phyloP scores from a whole-genome alignment of 78 protist genomes.

The Protostelium mycophagum region DNA sequence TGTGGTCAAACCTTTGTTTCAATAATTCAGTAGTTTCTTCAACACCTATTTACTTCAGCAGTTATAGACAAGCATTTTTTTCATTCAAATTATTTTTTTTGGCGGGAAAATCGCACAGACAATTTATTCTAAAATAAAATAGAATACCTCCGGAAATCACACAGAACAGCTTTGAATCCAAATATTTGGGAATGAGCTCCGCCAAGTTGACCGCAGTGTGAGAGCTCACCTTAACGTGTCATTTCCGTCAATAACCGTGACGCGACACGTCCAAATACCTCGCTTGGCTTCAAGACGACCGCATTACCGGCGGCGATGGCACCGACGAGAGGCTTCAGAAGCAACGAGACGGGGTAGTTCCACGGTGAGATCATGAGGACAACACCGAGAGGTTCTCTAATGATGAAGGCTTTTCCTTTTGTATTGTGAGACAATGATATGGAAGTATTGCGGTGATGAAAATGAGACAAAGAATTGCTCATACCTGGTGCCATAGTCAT shows the following conservation, averaged over 20 bases:
- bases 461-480: background rate
- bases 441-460: background rate
- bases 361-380: slow-evolving; percentile 89
- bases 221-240: background rate
- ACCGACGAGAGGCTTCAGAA: slow-evolving; percentile 68
- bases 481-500: background rate
- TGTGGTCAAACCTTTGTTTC: slow-evolving; percentile 61
- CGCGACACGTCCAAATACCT: slow-evolving; percentile 36
- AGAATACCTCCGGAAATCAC: slow-evolving; percentile 42
- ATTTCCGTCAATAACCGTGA: background rate
- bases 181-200: slow-evolving; percentile 28
- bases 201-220: slow-evolving; percentile 26
- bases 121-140: too few species aligned
- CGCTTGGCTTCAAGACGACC: slow-evolving; percentile 68
- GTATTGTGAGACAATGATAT: slow-evolving; percentile 1
- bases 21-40: slow-evolving; percentile 55
- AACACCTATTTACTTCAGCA: slow-evolving; percentile 11
- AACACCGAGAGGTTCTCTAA: slow-evolving; percentile 85
- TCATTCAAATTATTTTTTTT: too few species aligned
- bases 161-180: slow-evolving; percentile 32
- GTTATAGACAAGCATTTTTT: too few species aligned
- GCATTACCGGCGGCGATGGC: slow-evolving; percentile 93
- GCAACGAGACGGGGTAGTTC: slow-evolving; percentile 70
- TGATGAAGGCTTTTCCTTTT: slow-evolving; percentile 36
- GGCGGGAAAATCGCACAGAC: too few species aligned